phyloP scores from a whole-genome alignment of 352 stramenopile species.

The Globisporangium paddicum region DNA sequence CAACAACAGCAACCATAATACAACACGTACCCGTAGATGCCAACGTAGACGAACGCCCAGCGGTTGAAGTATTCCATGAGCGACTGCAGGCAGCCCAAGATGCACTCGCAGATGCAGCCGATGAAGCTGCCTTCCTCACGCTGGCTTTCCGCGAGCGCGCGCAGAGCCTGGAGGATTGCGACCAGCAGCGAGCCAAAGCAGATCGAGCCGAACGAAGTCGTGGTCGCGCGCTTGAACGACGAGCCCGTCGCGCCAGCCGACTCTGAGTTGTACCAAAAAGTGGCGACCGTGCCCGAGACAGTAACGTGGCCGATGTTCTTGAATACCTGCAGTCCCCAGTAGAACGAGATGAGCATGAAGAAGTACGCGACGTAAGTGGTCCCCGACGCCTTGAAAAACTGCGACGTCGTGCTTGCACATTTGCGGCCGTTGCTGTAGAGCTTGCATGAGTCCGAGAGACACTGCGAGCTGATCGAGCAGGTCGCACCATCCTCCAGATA shows the following conservation, averaged over 20 bases:
- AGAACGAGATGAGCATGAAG: slow-evolving; percentile 91
- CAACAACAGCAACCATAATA: background rate
- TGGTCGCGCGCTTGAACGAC: slow-evolving; percentile 81
- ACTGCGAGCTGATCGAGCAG: slow-evolving; percentile 29
- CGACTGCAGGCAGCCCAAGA: slow-evolving; percentile 76
- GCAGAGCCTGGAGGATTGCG: slow-evolving; percentile 89
- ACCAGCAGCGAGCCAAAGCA: slow-evolving; percentile 94
- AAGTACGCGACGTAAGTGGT: slow-evolving; percentile 58
- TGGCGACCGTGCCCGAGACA: slow-evolving; percentile 91
- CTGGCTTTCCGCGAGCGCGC: slow-evolving; percentile 68
- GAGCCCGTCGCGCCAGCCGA: slow-evolving; percentile 80
- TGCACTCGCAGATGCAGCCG: slow-evolving; percentile 80
- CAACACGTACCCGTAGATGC: slow-evolving; percentile 63
- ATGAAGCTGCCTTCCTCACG: slow-evolving; percentile 64
- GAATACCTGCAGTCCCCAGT: slow-evolving; percentile 91
- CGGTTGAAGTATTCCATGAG: slow-evolving; percentile 92
- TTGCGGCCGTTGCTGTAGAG: slow-evolving; percentile 13
- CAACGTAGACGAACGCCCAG: slow-evolving; percentile 95
- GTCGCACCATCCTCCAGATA: slow-evolving; percentile 11
- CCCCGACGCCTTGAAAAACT: slow-evolving; percentile 30
- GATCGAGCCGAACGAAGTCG: slow-evolving; percentile 94
- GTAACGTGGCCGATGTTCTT: slow-evolving; percentile 94
- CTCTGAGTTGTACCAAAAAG: slow-evolving; percentile 93
- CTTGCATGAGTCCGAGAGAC: slow-evolving; percentile 34
- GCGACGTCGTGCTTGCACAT: slow-evolving; percentile 18